A percentile compares a stretch with the other conserved stretches of the same genome.
phyloP scores from a whole-genome alignment of 192 early-diverging fungal genomes.

The Coemansia sp. region DNA sequence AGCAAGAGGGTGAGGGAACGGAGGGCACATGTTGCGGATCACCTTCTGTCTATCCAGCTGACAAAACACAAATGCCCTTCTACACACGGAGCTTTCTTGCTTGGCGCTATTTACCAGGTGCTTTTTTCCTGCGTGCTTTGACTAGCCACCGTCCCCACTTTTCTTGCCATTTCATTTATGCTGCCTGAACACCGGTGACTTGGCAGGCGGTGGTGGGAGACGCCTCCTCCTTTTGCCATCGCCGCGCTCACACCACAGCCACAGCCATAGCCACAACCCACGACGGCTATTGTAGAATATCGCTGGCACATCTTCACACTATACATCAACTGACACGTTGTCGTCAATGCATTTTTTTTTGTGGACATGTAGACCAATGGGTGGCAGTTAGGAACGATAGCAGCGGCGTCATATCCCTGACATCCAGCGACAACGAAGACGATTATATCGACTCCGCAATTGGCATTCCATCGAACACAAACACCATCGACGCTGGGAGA shows the following conservation, averaged over 20 bases:
- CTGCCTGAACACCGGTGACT: background rate
- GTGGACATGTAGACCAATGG: constrained; percentile 50
- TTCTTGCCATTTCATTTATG: constrained; percentile 4
- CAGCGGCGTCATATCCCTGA: constrained; percentile 56
- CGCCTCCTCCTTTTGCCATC: background rate
- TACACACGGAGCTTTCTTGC: background rate
- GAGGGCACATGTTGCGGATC: constrained; percentile 5
- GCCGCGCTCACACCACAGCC: no score
- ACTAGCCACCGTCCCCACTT: constrained; percentile 2
- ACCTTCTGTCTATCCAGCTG: constrained; percentile 3
- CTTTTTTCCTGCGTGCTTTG: background rate
- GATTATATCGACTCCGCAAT: constrained; percentile 17
- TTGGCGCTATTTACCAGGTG: no score
- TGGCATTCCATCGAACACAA: background rate
- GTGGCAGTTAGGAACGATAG: constrained; percentile 45
- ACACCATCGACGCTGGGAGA: background rate
- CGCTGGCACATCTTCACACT: background rate
- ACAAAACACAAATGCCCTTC: background rate
- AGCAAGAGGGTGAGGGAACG: background rate
- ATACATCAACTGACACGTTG: background rate
- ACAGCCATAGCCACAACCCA: no score
- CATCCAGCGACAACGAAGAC: constrained; percentile 50
- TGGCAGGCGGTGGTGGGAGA: no score
- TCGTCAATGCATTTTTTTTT: background rate
- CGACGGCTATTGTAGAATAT: background rate